A percentile compares a stretch with the other conserved stretches of the same genome.
Evolutionary conservation across 768 basidiomycete genomes (phyloP).

Genomic region (Tephrocybe sp.): DNA sequence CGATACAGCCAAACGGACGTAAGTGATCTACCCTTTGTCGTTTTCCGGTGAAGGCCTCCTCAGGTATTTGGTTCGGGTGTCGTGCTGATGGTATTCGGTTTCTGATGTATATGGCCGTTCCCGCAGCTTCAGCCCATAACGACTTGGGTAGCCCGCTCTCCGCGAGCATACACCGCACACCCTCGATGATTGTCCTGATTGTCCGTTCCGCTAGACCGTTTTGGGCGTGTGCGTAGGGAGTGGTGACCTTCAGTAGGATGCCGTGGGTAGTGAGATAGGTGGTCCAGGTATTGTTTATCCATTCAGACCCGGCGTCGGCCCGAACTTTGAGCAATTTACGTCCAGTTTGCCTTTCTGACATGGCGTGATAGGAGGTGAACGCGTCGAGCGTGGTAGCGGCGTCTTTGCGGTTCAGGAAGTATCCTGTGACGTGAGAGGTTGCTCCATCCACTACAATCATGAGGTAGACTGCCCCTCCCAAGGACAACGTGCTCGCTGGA

Average conservation of each 20-base stretch:
- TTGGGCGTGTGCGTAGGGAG: background rate
- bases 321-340: constrained; percentile 13
- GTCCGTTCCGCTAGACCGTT: background rate
- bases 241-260: background rate
- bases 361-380: constrained; percentile 11
- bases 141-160: background rate
- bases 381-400: constrained; percentile 15
- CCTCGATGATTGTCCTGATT: background rate
- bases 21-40: background rate
- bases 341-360: constrained; percentile 18
- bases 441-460: constrained; percentile 23
- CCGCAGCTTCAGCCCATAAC: background rate
- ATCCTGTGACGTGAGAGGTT: constrained; percentile 10
- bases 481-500: constrained; percentile 15
- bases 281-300: background rate
- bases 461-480: constrained; percentile 20
- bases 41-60: constrained; percentile 1
- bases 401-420: constrained; percentile 23
- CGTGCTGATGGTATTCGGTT: background rate
- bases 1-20: background rate
- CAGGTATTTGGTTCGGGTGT: constrained; percentile 4
- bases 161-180: background rate
- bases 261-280: background rate
- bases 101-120: too few relatives aligned
- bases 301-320: constrained; percentile 14